Evolutionary conservation across 2,329 filamentous ascomycete genomes (phyloP).

Genomic region (Xylariaceae sp.): DNA sequence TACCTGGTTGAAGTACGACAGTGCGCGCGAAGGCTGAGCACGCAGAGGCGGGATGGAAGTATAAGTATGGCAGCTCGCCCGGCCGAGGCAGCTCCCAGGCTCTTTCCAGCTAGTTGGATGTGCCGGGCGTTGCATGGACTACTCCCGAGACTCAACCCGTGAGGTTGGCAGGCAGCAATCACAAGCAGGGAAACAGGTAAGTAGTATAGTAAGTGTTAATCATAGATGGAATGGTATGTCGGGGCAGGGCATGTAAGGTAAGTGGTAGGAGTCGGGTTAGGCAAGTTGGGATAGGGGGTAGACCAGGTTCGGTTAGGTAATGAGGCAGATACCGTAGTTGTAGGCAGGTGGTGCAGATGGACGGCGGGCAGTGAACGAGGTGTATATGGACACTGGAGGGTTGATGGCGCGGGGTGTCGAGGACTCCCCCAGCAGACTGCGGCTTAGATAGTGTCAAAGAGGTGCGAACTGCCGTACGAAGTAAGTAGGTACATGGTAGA

Average conservation of each 20-base stretch:
- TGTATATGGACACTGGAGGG: too few relatives aligned
- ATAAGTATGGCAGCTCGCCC: constrained; percentile 9
- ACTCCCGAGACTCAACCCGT: constrained; percentile 37
- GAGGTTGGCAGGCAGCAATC: not conserved
- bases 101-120: constrained; percentile 31
- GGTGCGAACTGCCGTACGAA: too few relatives aligned
- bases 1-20: constrained; percentile 14
- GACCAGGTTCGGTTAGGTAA: not conserved
- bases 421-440: too few relatives aligned
- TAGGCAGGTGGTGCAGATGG: constrained; percentile 7
- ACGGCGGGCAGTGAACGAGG: not conserved
- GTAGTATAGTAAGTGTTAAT: not conserved
- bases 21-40: constrained; percentile 21
- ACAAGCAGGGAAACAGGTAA: constrained; percentile 18
- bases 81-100: constrained; percentile 37
- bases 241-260: constrained; percentile 2
- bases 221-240: not conserved
- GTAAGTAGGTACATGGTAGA: too few relatives aligned
- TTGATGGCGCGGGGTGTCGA: too few relatives aligned
- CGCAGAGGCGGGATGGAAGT: constrained; percentile 8
- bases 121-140: constrained; percentile 42
- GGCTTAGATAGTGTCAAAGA: not conserved
- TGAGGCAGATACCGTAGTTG: constrained; percentile 5
- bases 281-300: not conserved
- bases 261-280: too few relatives aligned